Evolutionary conservation across 2,329 filamentous ascomycete species (phyloP), one percentile per base, ranked within the genome.

Genomic region (Stenocarpella maydis): DNA sequence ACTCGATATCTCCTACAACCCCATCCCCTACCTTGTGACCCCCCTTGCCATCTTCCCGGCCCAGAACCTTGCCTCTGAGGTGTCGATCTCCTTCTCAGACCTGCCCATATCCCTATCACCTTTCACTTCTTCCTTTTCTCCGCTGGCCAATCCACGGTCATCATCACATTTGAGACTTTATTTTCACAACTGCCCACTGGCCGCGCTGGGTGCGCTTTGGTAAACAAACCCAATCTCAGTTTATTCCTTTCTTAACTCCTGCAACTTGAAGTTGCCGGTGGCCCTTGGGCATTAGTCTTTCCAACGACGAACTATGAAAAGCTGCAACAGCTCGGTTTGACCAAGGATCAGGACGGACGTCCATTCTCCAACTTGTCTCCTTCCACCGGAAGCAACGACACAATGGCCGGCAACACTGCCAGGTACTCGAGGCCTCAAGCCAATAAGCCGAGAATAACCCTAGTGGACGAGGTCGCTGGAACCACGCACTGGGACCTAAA

Each of bases 121-220:
- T 45, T 47, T 47, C 28, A 28, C 24, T 58, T 45, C 43, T 67
- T 67, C 49, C 21, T 47, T 26, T 67, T 47, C 41, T 39, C 39
- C 24, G 50, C 50, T 17, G 26, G 17, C n/a, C 50, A 47, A 47
- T 28, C 12, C 28, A 45, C 37, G 53, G 41, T 52, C 43, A 50
- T 52, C 43, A 47, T 50, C 52, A 34, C 52, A 39, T 37, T 41
- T 15, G 41, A n/a, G 21, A 49, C 52, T 52, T 28, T 34, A 49
- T 41, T 52, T 28, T 34, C 28, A 50, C 31, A 15, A 39, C 31
- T 28, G 10, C 26, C 52, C 52, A 52, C 53, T 53, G 52, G 21
- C 21, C 65, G 65, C 53, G 53, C 65, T 67, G 65, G 65, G 45
- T 67, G 65, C 65, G 65, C 53, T 55, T 26, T 60, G 21, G 17